Conservation (phyloP, 352 stramenopile species). For the Achlya hypogyna region DNA sequence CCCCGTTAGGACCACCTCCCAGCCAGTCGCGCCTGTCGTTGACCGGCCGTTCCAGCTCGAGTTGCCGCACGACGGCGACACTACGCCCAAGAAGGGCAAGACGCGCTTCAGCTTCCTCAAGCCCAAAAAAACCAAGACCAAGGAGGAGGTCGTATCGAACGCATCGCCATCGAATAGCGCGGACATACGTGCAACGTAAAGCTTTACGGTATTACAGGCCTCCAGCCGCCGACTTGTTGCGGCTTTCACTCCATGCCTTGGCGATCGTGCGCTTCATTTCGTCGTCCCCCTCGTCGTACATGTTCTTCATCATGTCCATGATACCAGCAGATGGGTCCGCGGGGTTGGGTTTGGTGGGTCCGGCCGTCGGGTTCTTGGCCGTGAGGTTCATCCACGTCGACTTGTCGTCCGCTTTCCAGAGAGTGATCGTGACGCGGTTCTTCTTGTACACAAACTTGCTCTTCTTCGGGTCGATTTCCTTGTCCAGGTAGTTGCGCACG, state of each 20-base stretch:
- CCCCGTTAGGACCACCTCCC: neutral
- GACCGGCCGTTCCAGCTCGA: slow-evolving; percentile 1
- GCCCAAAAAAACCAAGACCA: slow-evolving; percentile 4
- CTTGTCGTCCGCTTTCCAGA: slow-evolving; percentile 72
- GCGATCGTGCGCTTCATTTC: slow-evolving; percentile 86
- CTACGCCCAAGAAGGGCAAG: slow-evolving; percentile 11
- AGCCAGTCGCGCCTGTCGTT: neutral
- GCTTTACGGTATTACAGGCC: slow-evolving; percentile 2
- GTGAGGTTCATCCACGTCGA: slow-evolving; percentile 74
- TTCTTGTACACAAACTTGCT: slow-evolving; percentile 76
- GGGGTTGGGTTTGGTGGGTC: slow-evolving; percentile 34
- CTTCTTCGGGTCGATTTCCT: slow-evolving; percentile 67
- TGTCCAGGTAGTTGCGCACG: slow-evolving; percentile 70
- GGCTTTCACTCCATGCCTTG: slow-evolving; percentile 80
- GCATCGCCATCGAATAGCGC: neutral
- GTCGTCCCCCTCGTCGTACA: slow-evolving; percentile 83
- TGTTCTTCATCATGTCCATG: slow-evolving; percentile 91
- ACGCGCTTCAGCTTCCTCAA: slow-evolving; percentile 13
- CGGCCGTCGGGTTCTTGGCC: slow-evolving; percentile 59
- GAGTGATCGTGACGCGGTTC: slow-evolving; percentile 70
- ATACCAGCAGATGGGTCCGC: slow-evolving; percentile 68
- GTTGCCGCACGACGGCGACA: neutral
- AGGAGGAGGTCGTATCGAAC: neutral
- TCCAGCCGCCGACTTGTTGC: slow-evolving; percentile 39
- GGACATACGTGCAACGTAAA: neutral